Percentiles rank a stretch among this genome's conserved stretches.
These are phyloP conservation scores for Haplosporangium sp. DNA, from an alignment of 371 early-diverging fungal genomes.

Conservation along the genomic window DNA sequence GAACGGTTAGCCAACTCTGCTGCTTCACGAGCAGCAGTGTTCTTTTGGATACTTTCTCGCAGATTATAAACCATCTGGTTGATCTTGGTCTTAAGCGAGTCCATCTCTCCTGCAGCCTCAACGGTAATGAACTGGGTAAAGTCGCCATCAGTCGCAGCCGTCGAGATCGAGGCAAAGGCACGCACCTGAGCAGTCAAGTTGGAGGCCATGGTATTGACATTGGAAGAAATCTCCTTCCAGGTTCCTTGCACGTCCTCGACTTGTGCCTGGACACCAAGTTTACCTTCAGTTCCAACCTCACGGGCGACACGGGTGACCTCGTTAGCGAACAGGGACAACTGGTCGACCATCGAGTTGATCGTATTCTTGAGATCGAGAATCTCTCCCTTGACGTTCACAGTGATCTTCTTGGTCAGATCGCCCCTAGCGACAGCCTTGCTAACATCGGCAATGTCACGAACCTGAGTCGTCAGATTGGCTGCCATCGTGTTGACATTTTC, in stretches of 20 bases:
- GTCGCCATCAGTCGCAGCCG: conserved; percentile 75
- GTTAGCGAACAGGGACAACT: conserved; percentile 60
- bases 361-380: conserved; percentile 66
- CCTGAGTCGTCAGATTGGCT: conserved; percentile 60
- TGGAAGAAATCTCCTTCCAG: conserved; percentile 75
- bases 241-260: conserved; percentile 68
- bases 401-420: conserved; percentile 63
- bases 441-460: conserved; percentile 63
- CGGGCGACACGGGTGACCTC: conserved; percentile 66
- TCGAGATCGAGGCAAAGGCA: conserved; percentile 71
- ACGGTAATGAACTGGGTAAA: conserved; percentile 75
- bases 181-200: conserved; percentile 72
- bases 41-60: conserved; percentile 76
- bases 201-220: conserved; percentile 69
- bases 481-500: conserved; percentile 65
- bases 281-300: conserved; percentile 68
- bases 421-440: conserved; percentile 63
- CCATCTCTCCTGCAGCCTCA: conserved; percentile 82
- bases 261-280: conserved; percentile 62
- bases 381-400: conserved; percentile 61
- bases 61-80: conserved; percentile 78
- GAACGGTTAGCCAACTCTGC: conserved; percentile 81
- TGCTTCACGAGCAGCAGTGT: conserved; percentile 76
- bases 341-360: conserved; percentile 63
- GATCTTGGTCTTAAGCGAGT: conserved; percentile 80